Conservation (phyloP, 1,284 basidiomycete species). For the Melampsora larici-populina region DNA sequence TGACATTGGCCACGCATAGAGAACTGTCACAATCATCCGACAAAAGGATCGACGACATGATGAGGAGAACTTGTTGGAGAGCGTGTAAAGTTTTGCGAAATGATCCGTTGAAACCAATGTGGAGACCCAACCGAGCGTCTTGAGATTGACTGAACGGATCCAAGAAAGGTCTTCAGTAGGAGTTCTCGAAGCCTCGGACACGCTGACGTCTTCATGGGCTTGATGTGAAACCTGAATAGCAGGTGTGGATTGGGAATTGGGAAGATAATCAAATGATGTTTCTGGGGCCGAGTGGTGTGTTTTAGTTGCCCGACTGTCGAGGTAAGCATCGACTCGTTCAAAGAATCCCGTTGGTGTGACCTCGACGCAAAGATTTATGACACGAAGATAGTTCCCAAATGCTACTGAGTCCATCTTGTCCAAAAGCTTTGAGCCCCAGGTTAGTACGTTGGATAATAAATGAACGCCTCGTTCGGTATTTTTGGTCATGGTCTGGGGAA, state of each 20-base stretch:
- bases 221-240: not conserved
- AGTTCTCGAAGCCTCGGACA: not conserved
- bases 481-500: not conserved
- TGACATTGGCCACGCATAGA: slow-evolving; percentile 62
- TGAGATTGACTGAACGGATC: slow-evolving; percentile 6
- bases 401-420: slow-evolving; percentile 3
- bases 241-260: not conserved
- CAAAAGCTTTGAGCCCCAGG: slow-evolving; percentile 38
- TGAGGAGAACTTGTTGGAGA: slow-evolving; percentile 18
- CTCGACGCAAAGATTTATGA: slow-evolving; percentile 23
- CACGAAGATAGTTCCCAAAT: slow-evolving; percentile 20
- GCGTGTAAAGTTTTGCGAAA: slow-evolving; percentile 32
- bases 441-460: slow-evolving; percentile 30
- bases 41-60: slow-evolving; percentile 17
- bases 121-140: slow-evolving; percentile 29
- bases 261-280: not conserved
- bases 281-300: not conserved
- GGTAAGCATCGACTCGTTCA: slow-evolving; percentile 9
- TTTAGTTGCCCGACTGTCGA: slow-evolving; percentile 11
- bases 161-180: not conserved
- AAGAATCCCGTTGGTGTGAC: slow-evolving; percentile 18
- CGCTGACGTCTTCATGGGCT: slow-evolving; percentile 20
- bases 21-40: slow-evolving; percentile 58
- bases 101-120: slow-evolving; percentile 20
- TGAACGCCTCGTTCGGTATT: slow-evolving; percentile 13